A percentile compares a stretch with the other conserved stretches of the same genome.
phyloP scores from a whole-genome alignment of 2,329 filamentous ascomycete species.

The Arthroderma sp. region DNA sequence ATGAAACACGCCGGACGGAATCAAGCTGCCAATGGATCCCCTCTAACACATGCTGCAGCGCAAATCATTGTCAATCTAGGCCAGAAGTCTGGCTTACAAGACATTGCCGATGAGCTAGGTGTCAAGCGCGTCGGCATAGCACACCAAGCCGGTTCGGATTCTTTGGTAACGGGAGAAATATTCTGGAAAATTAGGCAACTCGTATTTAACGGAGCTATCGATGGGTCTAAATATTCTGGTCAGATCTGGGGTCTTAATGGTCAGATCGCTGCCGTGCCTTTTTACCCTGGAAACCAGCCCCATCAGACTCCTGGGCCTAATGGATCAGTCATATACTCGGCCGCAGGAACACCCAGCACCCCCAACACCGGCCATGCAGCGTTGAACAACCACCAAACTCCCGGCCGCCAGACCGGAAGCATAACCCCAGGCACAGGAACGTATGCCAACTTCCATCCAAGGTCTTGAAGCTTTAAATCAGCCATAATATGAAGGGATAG shows the following conservation, averaged over 20 bases:
- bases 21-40: conserved; percentile 52
- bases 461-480: not conserved
- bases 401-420: conserved; percentile 39
- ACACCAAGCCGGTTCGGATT: conserved; percentile 89
- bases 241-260: conserved; percentile 87
- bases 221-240: conserved; percentile 65
- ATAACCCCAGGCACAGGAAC: conserved; percentile 66
- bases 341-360: conserved; percentile 52
- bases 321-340: conserved; percentile 39
- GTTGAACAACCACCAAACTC: conserved; percentile 34
- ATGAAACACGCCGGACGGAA: conserved; percentile 77
- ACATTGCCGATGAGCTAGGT: conserved; percentile 84
- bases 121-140: conserved; percentile 77
- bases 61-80: conserved; percentile 76
- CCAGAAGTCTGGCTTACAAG: conserved; percentile 81
- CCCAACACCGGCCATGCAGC: conserved; percentile 47
- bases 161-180: conserved; percentile 80
- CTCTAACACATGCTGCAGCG: conserved; percentile 50
- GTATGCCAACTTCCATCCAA: conserved; percentile 34
- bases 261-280: conserved; percentile 47
- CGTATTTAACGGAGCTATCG: conserved; percentile 72
- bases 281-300: conserved; percentile 26
- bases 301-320: conserved; percentile 45
- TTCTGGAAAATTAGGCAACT: conserved; percentile 88
- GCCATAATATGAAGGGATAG: not conserved